Conservation (phyloP, 257 asterid genomes). For the Solanum phureja region DNA sequence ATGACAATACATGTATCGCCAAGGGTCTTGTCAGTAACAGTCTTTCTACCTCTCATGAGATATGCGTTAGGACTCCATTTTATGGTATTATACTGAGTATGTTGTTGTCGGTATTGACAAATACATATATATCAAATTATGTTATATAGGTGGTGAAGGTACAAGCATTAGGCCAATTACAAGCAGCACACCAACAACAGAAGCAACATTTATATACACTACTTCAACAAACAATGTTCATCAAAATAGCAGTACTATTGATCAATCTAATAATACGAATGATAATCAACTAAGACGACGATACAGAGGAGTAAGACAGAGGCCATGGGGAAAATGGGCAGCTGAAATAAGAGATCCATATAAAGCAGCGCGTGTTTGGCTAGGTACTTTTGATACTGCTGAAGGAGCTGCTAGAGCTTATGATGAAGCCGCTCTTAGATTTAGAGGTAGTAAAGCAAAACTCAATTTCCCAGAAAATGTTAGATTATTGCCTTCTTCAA, state of each 20-base stretch:
- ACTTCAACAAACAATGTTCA: neutral
- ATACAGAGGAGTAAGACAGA: conserved; percentile 43
- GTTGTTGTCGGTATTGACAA: neutral
- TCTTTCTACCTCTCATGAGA: neutral
- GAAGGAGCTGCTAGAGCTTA: conserved; percentile 51
- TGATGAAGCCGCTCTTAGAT: conserved; percentile 41
- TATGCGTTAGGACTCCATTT: no score
- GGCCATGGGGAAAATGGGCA: conserved; percentile 72
- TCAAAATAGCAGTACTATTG: neutral
- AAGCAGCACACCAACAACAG: conserved; percentile 15
- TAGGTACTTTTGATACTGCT: conserved; percentile 44
- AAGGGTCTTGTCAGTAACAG: no score
- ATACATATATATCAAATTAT: neutral
- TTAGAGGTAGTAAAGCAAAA: conserved; percentile 50
- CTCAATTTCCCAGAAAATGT: conserved; percentile 56
- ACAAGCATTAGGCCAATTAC: conserved; percentile 8
- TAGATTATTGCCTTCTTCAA: neutral
- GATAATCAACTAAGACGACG: conserved; percentile 1
- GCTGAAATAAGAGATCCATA: conserved; percentile 52
- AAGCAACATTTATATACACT: conserved; percentile 24
- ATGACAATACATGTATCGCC: neutral
- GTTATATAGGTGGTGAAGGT: conserved; percentile 10
- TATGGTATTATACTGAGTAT: neutral
- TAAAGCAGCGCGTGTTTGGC: conserved; percentile 49
- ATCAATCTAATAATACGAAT: neutral